A percentile compares a stretch with the other conserved stretches of the same genome.
These are phyloP conservation scores for Pythium chondricola DNA, from an alignment of 352 stramenopile species.

Conservation along the genomic window DNA sequence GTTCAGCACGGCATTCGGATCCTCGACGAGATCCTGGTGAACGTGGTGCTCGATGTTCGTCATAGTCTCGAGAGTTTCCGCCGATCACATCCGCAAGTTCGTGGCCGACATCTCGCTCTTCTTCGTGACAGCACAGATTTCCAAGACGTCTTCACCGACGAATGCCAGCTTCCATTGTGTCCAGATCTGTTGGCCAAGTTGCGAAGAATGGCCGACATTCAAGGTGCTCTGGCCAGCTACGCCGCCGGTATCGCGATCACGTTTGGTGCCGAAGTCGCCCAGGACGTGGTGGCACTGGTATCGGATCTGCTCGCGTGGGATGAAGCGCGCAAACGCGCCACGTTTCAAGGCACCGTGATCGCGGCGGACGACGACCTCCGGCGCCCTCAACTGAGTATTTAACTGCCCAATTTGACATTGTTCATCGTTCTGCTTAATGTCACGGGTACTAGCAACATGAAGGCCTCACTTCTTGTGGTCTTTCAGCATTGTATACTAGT, in stretches of 20 bases:
- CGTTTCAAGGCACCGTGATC: conserved; percentile 27
- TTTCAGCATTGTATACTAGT: too few relatives aligned
- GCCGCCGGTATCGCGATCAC: conserved; percentile 52
- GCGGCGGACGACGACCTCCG: too few relatives aligned
- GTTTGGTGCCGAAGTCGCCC: conserved; percentile 72
- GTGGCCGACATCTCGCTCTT: conserved; percentile 61
- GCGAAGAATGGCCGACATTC: conserved; percentile 71
- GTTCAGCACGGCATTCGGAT: conserved; percentile 77
- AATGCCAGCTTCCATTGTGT: conserved; percentile 41
- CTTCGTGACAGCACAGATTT: conserved; percentile 66
- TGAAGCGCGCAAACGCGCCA: conserved; percentile 38
- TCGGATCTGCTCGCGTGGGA: conserved; percentile 69
- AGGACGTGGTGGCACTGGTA: conserved; percentile 70
- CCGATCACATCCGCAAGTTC: conserved; percentile 28
- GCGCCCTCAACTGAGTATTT: too few relatives aligned
- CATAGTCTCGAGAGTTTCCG: conserved; percentile 41
- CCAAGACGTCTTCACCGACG: conserved; percentile 47
- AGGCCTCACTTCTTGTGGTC: too few relatives aligned
- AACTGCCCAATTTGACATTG: too few relatives aligned
- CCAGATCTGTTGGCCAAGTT: conserved; percentile 51
- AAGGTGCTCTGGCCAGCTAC: conserved; percentile 67
- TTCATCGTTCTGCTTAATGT: too few relatives aligned
- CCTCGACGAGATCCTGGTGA: conserved; percentile 77
- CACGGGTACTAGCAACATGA: too few relatives aligned
- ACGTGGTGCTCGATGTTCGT: conserved; percentile 58